A percentile compares a stretch with the other conserved stretches of the same genome.
phyloP scores from a whole-genome alignment of 345 rosid genomes.

The Gossypium herbaceum region DNA sequence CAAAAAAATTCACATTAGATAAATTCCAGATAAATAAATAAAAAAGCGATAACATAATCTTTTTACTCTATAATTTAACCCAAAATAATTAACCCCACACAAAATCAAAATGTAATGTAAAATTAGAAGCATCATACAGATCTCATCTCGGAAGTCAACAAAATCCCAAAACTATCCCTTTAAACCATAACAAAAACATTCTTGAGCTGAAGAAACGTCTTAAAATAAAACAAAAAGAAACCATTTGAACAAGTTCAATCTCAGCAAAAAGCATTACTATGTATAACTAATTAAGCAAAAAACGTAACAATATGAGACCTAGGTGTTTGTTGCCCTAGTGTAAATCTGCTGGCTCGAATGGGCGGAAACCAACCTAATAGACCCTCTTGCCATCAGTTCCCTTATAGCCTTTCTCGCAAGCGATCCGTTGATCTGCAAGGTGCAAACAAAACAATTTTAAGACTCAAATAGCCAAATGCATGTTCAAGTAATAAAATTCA shows the following conservation, averaged over 20 bases:
- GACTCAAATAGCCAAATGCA: not conserved
- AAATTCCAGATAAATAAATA: too few species aligned
- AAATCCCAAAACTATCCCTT: too few species aligned
- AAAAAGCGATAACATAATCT: too few species aligned
- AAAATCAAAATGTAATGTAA: too few species aligned
- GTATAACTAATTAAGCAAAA: conserved; percentile 7
- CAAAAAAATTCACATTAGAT: too few species aligned
- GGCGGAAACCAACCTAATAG: conserved; percentile 66
- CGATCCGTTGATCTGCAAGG: conserved; percentile 57
- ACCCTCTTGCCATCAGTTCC: conserved; percentile 77
- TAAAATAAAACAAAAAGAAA: too few species aligned
- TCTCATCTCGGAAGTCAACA: too few species aligned
- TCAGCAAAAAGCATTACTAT: not conserved
- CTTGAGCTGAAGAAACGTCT: too few species aligned
- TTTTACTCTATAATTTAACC: too few species aligned
- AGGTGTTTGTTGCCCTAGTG: conserved; percentile 73
- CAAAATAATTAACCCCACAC: too few species aligned
- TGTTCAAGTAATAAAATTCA: not conserved
- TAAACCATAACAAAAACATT: too few species aligned
- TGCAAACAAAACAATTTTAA: not conserved
- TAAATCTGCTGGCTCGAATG: conserved; percentile 85
- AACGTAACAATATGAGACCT: not conserved
- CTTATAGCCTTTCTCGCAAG: conserved; percentile 68
- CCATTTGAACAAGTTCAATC: not conserved
- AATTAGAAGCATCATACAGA: too few species aligned